Base-by-base conservation (phyloP, 345 rosid genomes). In the Iberis pinnata region DNA sequence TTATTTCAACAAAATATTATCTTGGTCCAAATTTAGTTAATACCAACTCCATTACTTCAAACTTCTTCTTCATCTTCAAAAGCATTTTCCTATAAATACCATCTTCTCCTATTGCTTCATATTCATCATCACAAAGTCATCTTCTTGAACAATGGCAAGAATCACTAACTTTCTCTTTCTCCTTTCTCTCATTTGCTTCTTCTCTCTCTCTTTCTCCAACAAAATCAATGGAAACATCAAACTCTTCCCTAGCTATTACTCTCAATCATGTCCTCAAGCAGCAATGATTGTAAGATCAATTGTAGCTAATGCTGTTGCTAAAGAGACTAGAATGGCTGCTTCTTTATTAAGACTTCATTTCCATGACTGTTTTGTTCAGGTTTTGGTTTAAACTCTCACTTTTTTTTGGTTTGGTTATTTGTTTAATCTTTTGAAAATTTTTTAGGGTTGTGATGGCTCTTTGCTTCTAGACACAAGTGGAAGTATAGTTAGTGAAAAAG, bases 401-500 rank as follows among this genome's bases (percentile, higher is more conserved):
- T 7, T 29, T 20, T 31, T 9, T 19, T 39, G 24, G 15, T 12
- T 56, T 11, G 8, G 18, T 56, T 8, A 27, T 64, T 31, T 50
- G 12, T 13, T 49, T 47, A 46, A 27, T 44, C n/a, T n/a, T 56
- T 14, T 15, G 22, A 26, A 29, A 13, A 37, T n/a, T n/a, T n/a
- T 56, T 54, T 71, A 90, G 98, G 98, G 98, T 2, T 90, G 96
- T 67, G 98, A 90, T 70, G 95, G 81, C 44, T 87, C 96, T 13
- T 0, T 87, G 40, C 59, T 90, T 68, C 61, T 90, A 35, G 98
- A 87, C 73, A 80, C 78, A 71, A 64, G 74, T 47, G 78, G 81
- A 38, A 54, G 67, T 41, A 70, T 90, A 50, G 43, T 60, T 18
- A 84, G 79, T 37, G 96, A 90, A 77, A 90, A 90, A 75, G 22